phyloP scores from a whole-genome alignment of 257 asterid genomes.

The Jacaranda copaia region DNA sequence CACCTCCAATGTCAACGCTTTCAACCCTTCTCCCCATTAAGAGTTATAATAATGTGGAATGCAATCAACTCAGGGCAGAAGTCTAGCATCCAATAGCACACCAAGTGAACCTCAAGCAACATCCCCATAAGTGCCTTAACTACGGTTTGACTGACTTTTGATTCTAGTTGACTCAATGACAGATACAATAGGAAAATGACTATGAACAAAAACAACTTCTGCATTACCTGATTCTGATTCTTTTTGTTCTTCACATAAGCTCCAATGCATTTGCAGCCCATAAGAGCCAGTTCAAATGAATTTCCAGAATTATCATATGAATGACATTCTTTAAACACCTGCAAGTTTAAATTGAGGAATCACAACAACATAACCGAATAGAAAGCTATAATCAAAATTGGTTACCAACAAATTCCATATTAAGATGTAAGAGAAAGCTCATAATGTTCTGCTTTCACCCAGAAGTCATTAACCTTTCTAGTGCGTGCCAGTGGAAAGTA shows the following conservation, averaged over 20 bases:
- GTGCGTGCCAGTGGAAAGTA: neutral
- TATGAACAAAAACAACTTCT: neutral
- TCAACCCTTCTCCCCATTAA: no score
- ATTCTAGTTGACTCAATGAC: neutral
- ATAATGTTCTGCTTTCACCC: neutral
- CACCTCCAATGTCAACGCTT: no score
- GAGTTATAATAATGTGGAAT: no score
- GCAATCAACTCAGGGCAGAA: no score
- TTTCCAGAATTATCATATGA: slow-evolving; percentile 58
- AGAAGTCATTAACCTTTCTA: neutral
- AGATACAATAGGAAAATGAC: no score
- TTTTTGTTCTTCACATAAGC: slow-evolving; percentile 89
- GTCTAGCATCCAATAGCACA: no score
- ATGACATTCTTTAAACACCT: slow-evolving; percentile 86
- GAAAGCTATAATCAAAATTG: neutral
- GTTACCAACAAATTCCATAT: neutral
- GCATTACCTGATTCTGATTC: slow-evolving; percentile 91
- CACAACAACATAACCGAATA: slow-evolving; percentile 12
- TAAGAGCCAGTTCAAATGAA: slow-evolving; percentile 76
- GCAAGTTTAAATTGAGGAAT: slow-evolving; percentile 32
- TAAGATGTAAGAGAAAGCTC: neutral
- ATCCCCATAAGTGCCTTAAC: no score
- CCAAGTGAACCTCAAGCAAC: no score
- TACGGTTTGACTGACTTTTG: neutral
- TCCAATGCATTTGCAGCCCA: slow-evolving; percentile 90